These are phyloP conservation scores for Chrysosporium queenslandicum DNA, from an alignment of 2,329 filamentous ascomycete species.

Conservation along the genomic window DNA sequence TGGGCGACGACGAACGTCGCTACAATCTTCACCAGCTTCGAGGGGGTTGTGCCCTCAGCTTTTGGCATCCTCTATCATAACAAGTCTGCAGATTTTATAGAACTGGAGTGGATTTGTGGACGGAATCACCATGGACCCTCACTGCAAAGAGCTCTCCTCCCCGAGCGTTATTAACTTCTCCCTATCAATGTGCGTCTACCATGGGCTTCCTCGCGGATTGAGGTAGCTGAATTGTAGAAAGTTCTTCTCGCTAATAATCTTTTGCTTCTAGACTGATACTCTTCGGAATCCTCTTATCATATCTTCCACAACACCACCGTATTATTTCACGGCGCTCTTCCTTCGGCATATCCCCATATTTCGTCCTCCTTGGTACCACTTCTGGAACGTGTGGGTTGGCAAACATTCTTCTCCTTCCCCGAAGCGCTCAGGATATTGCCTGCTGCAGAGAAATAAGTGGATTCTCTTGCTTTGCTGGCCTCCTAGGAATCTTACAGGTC, in stretches of 20 bases:
- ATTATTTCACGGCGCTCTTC: constrained; percentile 79
- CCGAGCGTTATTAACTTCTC: constrained; percentile 45
- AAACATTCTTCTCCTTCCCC: constrained; percentile 82
- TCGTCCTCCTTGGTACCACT: constrained; percentile 84
- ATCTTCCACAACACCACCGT: constrained; percentile 86
- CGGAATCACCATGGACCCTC: constrained; percentile 17
- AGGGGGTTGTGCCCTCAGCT: not conserved
- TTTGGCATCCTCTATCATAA: not conserved
- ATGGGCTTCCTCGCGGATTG: not conserved
- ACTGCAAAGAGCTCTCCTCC: constrained; percentile 44
- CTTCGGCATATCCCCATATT: constrained; percentile 91
- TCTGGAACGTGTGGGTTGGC: constrained; percentile 81
- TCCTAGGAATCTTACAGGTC: constrained; percentile 84
- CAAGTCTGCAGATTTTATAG: no score
- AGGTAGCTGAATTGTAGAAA: no score
- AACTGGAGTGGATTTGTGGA: not conserved
- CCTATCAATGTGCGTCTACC: constrained; percentile 43
- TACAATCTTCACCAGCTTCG: not conserved
- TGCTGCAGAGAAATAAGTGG: constrained; percentile 76
- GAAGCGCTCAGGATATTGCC: constrained; percentile 67
- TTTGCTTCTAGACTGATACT: constrained; percentile 54
- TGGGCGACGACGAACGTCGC: not conserved
- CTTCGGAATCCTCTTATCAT: constrained; percentile 79
- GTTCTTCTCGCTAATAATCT: not conserved
- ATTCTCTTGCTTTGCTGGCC: constrained; percentile 72